Conservation (phyloP, 2,329 filamentous ascomycete genomes). For the Botryotinia calthae region DNA sequence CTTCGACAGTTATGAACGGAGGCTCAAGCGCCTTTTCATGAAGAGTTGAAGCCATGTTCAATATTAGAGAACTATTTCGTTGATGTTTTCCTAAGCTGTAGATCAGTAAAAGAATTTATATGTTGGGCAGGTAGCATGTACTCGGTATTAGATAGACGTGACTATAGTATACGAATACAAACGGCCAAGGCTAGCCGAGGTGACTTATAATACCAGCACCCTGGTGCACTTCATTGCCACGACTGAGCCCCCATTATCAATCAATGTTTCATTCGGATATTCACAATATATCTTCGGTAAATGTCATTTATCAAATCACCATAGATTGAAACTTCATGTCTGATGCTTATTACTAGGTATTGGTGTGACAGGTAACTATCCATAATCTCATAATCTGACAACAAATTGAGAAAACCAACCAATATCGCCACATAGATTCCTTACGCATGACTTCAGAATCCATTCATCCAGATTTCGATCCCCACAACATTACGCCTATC, state of each 20-base stretch:
- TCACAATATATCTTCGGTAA: neutral
- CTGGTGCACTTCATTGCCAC: neutral
- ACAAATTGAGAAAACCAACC: neutral
- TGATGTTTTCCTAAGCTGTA: neutral
- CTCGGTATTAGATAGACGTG: neutral
- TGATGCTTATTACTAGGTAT: neutral
- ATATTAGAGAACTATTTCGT: neutral
- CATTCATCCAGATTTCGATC: slow-evolving; percentile 2
- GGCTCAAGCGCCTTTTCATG: slow-evolving; percentile 37
- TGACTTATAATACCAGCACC: neutral
- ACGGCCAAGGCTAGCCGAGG: neutral
- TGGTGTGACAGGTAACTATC: neutral
- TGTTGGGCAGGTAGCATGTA: neutral
- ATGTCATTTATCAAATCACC: neutral
- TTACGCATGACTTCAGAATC: slow-evolving; percentile 17
- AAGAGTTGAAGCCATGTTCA: slow-evolving; percentile 23
- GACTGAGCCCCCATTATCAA: neutral
- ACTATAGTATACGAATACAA: neutral
- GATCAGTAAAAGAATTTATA: neutral
- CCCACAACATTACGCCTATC: slow-evolving; percentile 14
- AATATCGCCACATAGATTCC: slow-evolving; percentile 7
- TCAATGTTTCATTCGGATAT: neutral
- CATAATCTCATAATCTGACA: neutral
- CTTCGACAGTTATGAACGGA: slow-evolving; percentile 52
- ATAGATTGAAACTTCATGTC: neutral